A percentile compares a stretch with the other conserved stretches of the same genome.
These are phyloP conservation scores for Nothophoma quercina DNA, from an alignment of 2,329 filamentous ascomycete genomes.

Conservation along the genomic window DNA sequence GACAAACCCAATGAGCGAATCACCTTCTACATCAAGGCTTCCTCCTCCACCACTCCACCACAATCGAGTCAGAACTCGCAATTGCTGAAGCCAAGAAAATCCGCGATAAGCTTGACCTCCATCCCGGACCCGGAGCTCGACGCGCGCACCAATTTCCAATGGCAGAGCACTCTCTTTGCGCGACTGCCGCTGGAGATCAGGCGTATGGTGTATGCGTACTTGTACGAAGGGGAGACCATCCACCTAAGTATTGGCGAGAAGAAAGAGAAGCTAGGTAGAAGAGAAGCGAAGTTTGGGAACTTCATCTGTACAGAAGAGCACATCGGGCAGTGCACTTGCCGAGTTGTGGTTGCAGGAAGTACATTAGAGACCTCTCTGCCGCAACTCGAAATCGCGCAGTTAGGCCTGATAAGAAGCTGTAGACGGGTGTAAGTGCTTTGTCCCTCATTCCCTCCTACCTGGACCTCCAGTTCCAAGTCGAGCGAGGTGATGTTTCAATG, in stretches of 20 bases:
- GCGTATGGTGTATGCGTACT: conserved; percentile 41
- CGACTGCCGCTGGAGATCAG: conserved; percentile 43
- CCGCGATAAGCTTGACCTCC: conserved; percentile 29
- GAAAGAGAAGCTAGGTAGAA: conserved; percentile 20
- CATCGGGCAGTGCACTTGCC: conserved; percentile 33
- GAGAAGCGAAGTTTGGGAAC: conserved; percentile 35
- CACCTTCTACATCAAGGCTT: conserved; percentile 12
- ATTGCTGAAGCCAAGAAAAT: conserved; percentile 31
- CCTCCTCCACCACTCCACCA: background rate
- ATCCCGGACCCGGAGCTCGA: conserved; percentile 33
- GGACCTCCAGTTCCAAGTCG: too few relatives aligned
- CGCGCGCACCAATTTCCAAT: conserved; percentile 37
- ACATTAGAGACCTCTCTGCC: conserved; percentile 7
- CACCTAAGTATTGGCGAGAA: conserved; percentile 43
- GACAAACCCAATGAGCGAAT: conserved; percentile 6
- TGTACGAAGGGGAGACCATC: conserved; percentile 38
- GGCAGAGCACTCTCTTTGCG: conserved; percentile 39
- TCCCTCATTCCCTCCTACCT: too few relatives aligned
- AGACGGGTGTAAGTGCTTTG: conserved; percentile 32
- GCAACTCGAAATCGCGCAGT: conserved; percentile 7
- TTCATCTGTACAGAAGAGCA: conserved; percentile 38
- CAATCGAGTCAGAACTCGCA: conserved; percentile 17
- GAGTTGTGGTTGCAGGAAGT: conserved; percentile 38
- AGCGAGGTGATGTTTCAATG: too few relatives aligned
- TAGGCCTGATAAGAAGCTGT: conserved; percentile 34